Base-by-base conservation (phyloP, 768 basidiomycete species). In the Xerocomus spinulosus region DNA sequence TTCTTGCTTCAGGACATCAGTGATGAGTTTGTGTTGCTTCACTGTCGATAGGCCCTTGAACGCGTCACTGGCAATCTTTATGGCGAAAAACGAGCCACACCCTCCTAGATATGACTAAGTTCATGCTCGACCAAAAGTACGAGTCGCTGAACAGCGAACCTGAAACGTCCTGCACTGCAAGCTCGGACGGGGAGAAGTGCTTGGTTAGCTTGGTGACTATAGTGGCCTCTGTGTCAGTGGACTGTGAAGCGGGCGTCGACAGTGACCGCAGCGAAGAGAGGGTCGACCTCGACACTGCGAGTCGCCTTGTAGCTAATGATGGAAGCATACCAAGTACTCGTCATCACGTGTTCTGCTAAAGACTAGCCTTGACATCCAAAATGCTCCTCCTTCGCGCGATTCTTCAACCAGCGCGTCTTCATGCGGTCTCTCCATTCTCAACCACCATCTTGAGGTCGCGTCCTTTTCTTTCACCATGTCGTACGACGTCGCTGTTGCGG, bases 81-180 rank as follows among this genome's bases (percentile, higher is more conserved):
- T 94, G 35, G 93, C 89, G 59, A 95, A 99, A 69, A 98, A 99
- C 4, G 84, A 78, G n/a, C 96, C 96, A 63, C 96, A 98, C 20
- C 96, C 96, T 45, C 93, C 95, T 96, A 38, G 18, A 26, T 13
- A 58, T 40, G 34, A 43, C 53, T 13, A 43, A 48, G 37, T 39
- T 28, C 26, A 28, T 28, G 26, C 6, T 5, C 26, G 26, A 28
- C 10, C 26, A 28, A 28, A n/a, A 54, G 28, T 38, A 39, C 28
- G 25, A n/a, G 36, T 36, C 13, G 39, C 32, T 41, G n/a, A 39
- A n/a, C 20, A 24, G 61, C 79, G 52, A 20, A 93, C 95, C 95
- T 23, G 94, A 98, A n/a, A 94, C 80, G 67, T 99, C 95, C 70
- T 93, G 84, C 2, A 98, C 93, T 51, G 82, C 78, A 17, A 98